phyloP scores from a whole-genome alignment of 495 filamentous ascomycete species.

The Aspergillus cavernicola region DNA sequence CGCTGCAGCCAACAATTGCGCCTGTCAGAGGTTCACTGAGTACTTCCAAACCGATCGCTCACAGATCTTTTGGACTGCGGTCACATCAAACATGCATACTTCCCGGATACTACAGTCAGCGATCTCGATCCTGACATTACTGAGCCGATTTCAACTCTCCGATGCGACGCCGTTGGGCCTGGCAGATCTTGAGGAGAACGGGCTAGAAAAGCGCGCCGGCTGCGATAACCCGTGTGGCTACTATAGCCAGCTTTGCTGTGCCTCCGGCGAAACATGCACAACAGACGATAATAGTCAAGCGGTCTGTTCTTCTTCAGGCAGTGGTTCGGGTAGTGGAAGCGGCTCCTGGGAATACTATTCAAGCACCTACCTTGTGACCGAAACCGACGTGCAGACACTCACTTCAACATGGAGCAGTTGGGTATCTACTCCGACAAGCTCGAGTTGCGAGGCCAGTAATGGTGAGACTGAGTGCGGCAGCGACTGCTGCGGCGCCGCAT shows the following conservation, averaged over 20 bases:
- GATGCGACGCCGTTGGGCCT: conserved; percentile 35
- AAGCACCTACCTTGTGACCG: conserved; percentile 58
- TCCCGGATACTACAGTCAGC: conserved; percentile 24
- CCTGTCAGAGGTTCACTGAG: conserved; percentile 1
- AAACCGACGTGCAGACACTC: conserved; percentile 62
- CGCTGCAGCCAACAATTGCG: conserved; percentile 9
- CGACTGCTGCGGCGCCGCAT: conserved; percentile 69
- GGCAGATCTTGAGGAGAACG: conserved; percentile 15
- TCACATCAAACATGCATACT: conserved; percentile 28
- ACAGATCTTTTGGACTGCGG: background rate
- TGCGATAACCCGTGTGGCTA: conserved; percentile 69
- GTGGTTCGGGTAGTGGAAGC: conserved; percentile 17
- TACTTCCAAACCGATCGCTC: background rate
- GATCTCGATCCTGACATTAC: conserved; percentile 27
- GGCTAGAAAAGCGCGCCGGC: conserved; percentile 40
- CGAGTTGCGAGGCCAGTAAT: conserved; percentile 52
- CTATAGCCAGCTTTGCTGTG: conserved; percentile 65
- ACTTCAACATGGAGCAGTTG: conserved; percentile 65
- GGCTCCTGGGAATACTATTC: conserved; percentile 56
- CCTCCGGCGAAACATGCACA: conserved; percentile 53
- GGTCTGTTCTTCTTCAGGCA: conserved; percentile 35
- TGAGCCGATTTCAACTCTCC: conserved; percentile 22
- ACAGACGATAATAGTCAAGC: conserved; percentile 57
- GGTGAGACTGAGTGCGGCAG: conserved; percentile 66
- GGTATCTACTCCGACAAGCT: conserved; percentile 25